Evolutionary conservation across 2,329 filamentous ascomycete species (phyloP), one percentile per base, ranked within the genome.

Genomic region (Lasiodiplodia theobromae): DNA sequence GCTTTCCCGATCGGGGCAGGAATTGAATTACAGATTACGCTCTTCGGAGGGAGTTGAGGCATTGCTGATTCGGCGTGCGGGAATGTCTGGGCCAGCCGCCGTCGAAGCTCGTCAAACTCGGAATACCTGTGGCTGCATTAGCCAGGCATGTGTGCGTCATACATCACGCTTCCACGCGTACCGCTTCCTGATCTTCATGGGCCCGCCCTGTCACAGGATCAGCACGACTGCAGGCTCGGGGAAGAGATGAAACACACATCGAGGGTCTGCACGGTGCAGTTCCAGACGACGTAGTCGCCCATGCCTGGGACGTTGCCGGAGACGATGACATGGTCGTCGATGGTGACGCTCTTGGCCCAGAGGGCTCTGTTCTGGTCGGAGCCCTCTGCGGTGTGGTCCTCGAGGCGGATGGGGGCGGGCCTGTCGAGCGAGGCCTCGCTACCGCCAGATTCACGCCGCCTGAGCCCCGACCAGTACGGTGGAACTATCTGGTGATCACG

Each of bases 241-340:
- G 47, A 12, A 70, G 65, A 57, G 49, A 40, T 37, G 63, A 68
- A 68, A 86, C 89, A 78, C 77, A 94, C 93, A 79, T 89, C 91
- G 63, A 98, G 82, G 3, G 94, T 97, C 78, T 96, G 90, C 54
- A 99, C 92, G 58, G 86, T 89, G 75, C 96, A 94, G 77, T 93
- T 96, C 92, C 93, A 99, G 8, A 97, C 94, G 1, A 97, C 93
- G 82, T 98, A 99, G 2, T 94, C 92, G n/a, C 95, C 95, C 58
- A 90, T 82, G 6, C 86, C 86, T 4, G 85, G 82, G 52, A 80
- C 82, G 64, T 82, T 85, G 10, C 87, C 88, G 70, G 85, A 84
- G 37, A 91, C 85, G 71, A 91, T 83, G 40, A 86, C 84, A 80
- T 89, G 86, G 74, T 89, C 87, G 68, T 89, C 85, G 65, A 91